Conservation (phyloP, 2,329 filamentous ascomycete species). For the Penicillium digitatum region DNA sequence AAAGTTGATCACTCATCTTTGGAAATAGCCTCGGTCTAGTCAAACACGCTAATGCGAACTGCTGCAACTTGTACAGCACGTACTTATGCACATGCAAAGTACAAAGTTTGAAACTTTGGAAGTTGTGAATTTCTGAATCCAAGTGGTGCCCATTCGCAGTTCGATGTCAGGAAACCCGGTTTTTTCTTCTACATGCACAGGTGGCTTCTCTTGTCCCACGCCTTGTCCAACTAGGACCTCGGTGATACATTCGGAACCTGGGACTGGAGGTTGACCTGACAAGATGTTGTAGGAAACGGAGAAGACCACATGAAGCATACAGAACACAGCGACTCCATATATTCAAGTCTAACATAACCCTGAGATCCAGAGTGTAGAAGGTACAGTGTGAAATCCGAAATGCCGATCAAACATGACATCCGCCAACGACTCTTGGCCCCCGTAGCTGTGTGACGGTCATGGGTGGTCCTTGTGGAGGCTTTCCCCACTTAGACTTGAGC, state of each 20-base stretch:
- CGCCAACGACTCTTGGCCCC: not conserved
- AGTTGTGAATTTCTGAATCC: not conserved
- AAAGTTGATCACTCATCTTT: constrained; percentile 7
- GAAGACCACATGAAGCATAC: not conserved
- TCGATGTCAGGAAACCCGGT: not conserved
- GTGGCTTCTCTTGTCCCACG: not conserved
- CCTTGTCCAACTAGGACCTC: not conserved
- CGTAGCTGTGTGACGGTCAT: not conserved
- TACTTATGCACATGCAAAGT: not conserved
- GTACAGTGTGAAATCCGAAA: not conserved
- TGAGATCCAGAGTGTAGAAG: not conserved
- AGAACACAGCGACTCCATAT: not conserved
- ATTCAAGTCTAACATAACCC: too few relatives aligned
- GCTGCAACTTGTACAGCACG: not conserved
- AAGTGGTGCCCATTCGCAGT: not conserved
- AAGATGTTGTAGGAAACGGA: not conserved
- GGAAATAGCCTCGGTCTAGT: not conserved
- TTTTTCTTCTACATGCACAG: not conserved
- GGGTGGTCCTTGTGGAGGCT: not conserved
- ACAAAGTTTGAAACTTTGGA: too few relatives aligned
- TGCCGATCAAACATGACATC: not conserved
- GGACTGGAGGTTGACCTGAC: not conserved
- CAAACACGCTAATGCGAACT: not conserved
- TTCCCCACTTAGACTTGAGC: not conserved
- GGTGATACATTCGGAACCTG: not conserved